Evolutionary conservation across 768 basidiomycete genomes (phyloP).

Genomic region (Nevesoporus exiguus): DNA sequence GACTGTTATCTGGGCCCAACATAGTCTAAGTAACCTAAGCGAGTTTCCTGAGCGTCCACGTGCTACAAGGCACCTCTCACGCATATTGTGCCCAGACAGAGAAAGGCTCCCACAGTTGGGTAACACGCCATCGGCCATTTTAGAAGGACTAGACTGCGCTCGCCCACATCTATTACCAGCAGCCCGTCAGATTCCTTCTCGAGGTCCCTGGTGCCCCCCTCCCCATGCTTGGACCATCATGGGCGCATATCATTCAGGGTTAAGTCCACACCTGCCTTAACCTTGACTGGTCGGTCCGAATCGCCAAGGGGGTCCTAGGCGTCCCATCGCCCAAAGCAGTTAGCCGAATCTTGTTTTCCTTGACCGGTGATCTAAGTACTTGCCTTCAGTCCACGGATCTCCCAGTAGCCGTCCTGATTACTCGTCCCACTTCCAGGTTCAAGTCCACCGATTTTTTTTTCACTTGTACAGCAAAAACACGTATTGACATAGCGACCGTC

Average conservation of each 20-base stretch:
- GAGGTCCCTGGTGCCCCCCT: too few species aligned
- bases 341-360: too few species aligned
- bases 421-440: too few species aligned
- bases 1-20: too few species aligned
- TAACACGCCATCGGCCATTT: neutral
- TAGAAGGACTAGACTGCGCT: neutral
- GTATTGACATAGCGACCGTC: too few species aligned
- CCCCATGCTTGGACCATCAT: neutral
- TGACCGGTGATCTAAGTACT: neutral
- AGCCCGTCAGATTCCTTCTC: neutral
- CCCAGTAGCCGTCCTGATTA: neutral
- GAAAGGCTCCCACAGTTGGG: too few species aligned
- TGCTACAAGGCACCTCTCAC: neutral
- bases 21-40: too few species aligned
- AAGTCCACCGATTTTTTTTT: neutral
- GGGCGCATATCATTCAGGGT: neutral
- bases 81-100: too few species aligned
- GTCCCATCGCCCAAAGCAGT: neutral
- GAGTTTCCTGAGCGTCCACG: neutral
- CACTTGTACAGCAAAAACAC: neutral
- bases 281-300: neutral
- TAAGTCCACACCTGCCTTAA: neutral
- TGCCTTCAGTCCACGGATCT: neutral
- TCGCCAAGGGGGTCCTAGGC: neutral
- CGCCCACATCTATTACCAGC: too few species aligned